Conservation (phyloP, 1,139 yeast genomes). For the Lodderomyces beijingensis region DNA sequence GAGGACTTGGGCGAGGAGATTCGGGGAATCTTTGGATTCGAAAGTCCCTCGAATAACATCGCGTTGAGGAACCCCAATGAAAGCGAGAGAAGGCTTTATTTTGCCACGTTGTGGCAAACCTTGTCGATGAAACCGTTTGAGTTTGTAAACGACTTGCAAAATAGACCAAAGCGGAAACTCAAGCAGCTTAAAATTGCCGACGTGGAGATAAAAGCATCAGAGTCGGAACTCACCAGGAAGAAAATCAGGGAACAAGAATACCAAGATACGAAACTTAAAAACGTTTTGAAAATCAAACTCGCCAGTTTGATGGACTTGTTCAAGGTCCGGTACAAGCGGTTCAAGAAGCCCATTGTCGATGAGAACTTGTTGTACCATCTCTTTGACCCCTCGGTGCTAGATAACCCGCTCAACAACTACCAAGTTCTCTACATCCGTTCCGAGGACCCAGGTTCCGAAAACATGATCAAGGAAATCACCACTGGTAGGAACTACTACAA, state of each 20-base stretch:
- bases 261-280: slow-evolving; percentile 77
- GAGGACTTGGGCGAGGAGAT: slow-evolving; percentile 32
- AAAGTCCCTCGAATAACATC: slow-evolving; percentile 42
- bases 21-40: slow-evolving; percentile 51
- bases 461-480: slow-evolving; percentile 73
- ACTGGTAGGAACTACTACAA: slow-evolving; percentile 74
- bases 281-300: slow-evolving; percentile 75
- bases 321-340: slow-evolving; percentile 80
- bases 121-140: slow-evolving; percentile 65
- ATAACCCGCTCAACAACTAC: slow-evolving; percentile 36
- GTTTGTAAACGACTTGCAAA: slow-evolving; percentile 47
- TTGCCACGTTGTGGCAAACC: slow-evolving; percentile 51
- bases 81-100: slow-evolving; percentile 46
- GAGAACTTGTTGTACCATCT: slow-evolving; percentile 69
- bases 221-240: slow-evolving; percentile 22
- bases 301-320: slow-evolving; percentile 88
- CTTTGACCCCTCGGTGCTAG: slow-evolving; percentile 55
- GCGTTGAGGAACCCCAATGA: slow-evolving; percentile 40
- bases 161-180: slow-evolving; percentile 47
- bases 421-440: slow-evolving; percentile 51
- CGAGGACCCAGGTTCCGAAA: slow-evolving; percentile 46
- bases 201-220: slow-evolving; percentile 9
- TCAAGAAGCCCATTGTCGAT: slow-evolving; percentile 85
- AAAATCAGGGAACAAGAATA: slow-evolving; percentile 52
- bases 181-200: slow-evolving; percentile 29